Evolutionary conservation across 768 basidiomycete species (phyloP).

Genomic region (Macrolepiota dolichaula): DNA sequence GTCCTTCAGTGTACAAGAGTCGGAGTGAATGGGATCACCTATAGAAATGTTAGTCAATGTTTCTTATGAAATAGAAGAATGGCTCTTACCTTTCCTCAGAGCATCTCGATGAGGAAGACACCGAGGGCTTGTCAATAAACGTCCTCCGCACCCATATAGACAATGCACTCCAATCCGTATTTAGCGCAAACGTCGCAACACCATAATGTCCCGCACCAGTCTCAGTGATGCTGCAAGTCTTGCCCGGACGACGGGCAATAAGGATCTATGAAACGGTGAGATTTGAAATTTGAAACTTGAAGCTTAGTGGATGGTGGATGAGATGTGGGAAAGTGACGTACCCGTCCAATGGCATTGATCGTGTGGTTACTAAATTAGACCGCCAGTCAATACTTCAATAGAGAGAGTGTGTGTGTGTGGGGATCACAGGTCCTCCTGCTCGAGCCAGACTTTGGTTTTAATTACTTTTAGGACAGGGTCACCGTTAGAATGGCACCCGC

Average conservation of each 20-base stretch:
- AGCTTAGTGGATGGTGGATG: background rate
- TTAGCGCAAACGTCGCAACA: constrained; percentile 98
- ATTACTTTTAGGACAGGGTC: too few relatives aligned
- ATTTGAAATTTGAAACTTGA: too few relatives aligned
- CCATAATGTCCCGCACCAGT: constrained; percentile 99
- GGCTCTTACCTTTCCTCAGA: constrained; percentile 90
- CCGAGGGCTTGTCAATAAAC: constrained; percentile 94
- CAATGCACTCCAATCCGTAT: constrained; percentile 90
- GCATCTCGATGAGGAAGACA: constrained; percentile 97
- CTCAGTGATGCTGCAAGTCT: constrained; percentile 96
- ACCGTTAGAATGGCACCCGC: too few relatives aligned
- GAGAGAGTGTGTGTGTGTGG: background rate
- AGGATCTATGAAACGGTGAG: constrained; percentile 60
- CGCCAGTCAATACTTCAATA: constrained; percentile 5
- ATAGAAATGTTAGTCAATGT: background rate
- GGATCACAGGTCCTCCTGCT: constrained; percentile 85
- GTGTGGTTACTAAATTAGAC: constrained; percentile 79
- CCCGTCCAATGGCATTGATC: constrained; percentile 97
- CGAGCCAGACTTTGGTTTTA: constrained; percentile 96
- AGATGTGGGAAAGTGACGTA: constrained; percentile 22
- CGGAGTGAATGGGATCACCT: constrained; percentile 96
- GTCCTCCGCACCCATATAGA: constrained; percentile 99
- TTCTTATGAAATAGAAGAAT: background rate
- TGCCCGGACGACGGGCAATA: constrained; percentile 90
- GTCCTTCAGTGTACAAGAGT: constrained; percentile 94